Evolutionary conservation across 2,329 filamentous ascomycete species (phyloP).

Genomic region (Lachnellula hyalina): DNA sequence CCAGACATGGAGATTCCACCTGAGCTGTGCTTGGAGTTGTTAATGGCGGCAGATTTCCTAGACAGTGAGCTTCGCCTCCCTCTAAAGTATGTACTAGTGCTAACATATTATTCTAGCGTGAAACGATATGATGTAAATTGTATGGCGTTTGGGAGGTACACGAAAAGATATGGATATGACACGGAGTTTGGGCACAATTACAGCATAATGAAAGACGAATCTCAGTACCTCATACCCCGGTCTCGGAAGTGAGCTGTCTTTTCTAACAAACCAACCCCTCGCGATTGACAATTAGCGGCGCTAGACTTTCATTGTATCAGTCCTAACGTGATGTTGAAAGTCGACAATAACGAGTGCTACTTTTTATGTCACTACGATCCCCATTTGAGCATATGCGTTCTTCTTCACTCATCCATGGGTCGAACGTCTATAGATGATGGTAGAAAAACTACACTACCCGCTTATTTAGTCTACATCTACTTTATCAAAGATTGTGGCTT

Average conservation of each 20-base stretch:
- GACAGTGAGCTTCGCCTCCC: conserved; percentile 43
- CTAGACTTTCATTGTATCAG: no score
- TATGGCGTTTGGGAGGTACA: conserved; percentile 2
- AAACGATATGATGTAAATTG: background rate
- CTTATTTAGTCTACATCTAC: conserved; percentile 22
- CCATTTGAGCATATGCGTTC: conserved; percentile 35
- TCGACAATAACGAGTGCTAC: no score
- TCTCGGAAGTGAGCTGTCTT: conserved; percentile 1
- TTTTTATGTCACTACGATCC: background rate
- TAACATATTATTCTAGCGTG: conserved; percentile 1
- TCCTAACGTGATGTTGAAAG: no score
- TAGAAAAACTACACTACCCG: conserved; percentile 25
- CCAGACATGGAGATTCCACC: conserved; percentile 77
- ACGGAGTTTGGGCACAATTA: conserved; percentile 10
- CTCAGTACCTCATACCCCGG: background rate
- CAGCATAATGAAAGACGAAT: background rate
- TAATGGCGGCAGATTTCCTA: conserved; percentile 73
- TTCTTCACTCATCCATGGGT: conserved; percentile 27
- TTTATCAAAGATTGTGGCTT: conserved; percentile 17
- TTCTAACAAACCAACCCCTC: background rate
- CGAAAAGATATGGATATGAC: conserved; percentile 2
- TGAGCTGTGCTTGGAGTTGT: conserved; percentile 70
- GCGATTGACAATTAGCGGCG: no score
- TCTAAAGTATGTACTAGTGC: background rate
- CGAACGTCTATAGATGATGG: conserved; percentile 34